These are phyloP conservation scores for Metschnikowia continentalis DNA, from an alignment of 805 yeast genomes.

Conservation along the genomic window DNA sequence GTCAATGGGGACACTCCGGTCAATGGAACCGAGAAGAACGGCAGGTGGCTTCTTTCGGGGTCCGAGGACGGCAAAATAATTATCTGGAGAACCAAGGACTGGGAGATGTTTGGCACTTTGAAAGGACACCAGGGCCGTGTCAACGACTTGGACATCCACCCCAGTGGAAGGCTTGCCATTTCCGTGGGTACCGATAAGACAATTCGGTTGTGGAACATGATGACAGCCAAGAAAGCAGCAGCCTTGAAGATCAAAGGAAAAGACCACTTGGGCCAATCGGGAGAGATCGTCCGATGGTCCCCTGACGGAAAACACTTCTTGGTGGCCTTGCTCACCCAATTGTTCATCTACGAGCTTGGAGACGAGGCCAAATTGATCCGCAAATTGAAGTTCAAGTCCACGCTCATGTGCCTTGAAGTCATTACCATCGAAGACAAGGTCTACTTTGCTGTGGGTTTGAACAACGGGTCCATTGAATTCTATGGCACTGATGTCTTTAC, in stretches of 20 bases:
- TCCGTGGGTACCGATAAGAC: constrained; percentile 85
- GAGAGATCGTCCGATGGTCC: constrained; percentile 66
- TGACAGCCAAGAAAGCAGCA: constrained; percentile 95
- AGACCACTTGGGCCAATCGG: constrained; percentile 62
- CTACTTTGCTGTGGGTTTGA: constrained; percentile 62
- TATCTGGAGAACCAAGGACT: constrained; percentile 93
- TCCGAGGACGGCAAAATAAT: constrained; percentile 87
- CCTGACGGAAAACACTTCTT: constrained; percentile 63
- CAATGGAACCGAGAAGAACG: constrained; percentile 37
- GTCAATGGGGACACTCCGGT: constrained; percentile 7
- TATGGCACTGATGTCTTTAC: constrained; percentile 34
- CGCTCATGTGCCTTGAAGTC: constrained; percentile 67
- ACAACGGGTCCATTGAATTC: constrained; percentile 67
- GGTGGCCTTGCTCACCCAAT: constrained; percentile 66
- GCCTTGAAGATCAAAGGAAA: constrained; percentile 65
- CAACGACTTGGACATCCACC: constrained; percentile 84
- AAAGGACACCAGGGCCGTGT: constrained; percentile 87
- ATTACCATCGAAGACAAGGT: constrained; percentile 44
- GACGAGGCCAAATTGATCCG: constrained; percentile 51
- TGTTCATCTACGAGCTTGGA: constrained; percentile 62
- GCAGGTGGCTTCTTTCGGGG: constrained; percentile 88
- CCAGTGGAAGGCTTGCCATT: constrained; percentile 83
- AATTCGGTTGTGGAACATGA: constrained; percentile 87
- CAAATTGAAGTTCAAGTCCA: constrained; percentile 48
- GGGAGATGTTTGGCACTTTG: constrained; percentile 87